Conservation (phyloP, 768 basidiomycete species). For the Serpula lacrymans region DNA sequence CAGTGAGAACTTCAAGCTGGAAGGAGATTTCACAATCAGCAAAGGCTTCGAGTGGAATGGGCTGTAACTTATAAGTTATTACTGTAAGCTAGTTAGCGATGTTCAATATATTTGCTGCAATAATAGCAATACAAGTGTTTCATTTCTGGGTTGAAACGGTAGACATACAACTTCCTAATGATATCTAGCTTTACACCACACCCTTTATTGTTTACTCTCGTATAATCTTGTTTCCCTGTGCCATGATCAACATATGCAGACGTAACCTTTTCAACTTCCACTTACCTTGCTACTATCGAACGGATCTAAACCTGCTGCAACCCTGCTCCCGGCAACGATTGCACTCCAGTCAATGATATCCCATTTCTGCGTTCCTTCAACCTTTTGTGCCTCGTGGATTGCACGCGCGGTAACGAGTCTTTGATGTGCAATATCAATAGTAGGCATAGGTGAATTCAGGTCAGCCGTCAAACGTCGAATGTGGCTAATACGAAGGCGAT, state of each 20-base stretch:
- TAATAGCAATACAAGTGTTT: no score
- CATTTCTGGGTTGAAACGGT: no score
- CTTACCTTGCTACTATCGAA: slow-evolving; percentile 35
- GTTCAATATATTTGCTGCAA: no score
- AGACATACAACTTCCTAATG: no score
- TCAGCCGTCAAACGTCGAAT: slow-evolving; percentile 68
- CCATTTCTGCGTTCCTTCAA: slow-evolving; percentile 45
- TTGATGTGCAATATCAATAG: slow-evolving; percentile 68
- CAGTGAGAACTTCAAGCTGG: slow-evolving; percentile 33
- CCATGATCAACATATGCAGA: no score
- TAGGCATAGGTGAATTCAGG: slow-evolving; percentile 67
- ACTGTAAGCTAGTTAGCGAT: no score
- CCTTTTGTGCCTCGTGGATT: slow-evolving; percentile 48
- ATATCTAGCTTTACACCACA: no score
- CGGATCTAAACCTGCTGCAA: slow-evolving; percentile 63
- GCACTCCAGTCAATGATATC: slow-evolving; percentile 81
- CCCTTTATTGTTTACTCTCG: no score
- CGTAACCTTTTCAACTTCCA: no score
- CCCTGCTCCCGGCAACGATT: slow-evolving; percentile 72
- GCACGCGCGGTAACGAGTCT: slow-evolving; percentile 79
- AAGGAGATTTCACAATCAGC: slow-evolving; percentile 24
- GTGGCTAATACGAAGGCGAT: slow-evolving; percentile 37
- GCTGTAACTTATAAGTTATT: no score
- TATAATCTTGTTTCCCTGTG: no score
- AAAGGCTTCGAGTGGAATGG: slow-evolving; percentile 70